phyloP scores from a whole-genome alignment of 352 stramenopile species.

The Thraustochytrium striatum region DNA sequence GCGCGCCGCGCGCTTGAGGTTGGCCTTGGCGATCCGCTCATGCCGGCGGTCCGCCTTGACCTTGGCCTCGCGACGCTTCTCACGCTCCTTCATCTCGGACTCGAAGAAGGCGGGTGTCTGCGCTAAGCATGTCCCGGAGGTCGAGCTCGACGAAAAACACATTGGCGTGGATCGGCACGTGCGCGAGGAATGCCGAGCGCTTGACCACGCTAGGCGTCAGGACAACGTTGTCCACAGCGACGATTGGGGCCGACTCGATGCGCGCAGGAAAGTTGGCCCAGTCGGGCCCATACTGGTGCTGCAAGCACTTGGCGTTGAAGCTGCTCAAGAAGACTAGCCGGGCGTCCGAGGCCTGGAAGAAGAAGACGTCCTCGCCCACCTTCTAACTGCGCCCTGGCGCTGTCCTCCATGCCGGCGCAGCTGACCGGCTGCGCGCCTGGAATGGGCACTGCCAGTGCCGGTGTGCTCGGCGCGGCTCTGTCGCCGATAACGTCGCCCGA shows the following conservation, averaged over 20 bases:
- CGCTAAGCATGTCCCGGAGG: background rate
- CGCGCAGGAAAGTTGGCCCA: background rate
- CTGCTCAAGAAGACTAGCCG: conserved; percentile 5
- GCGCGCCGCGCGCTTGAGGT: background rate
- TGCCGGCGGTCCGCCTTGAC: conserved; percentile 37
- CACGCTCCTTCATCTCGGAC: background rate
- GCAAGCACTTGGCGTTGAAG: background rate
- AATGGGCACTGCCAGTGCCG: background rate
- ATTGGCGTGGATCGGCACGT: conserved; percentile 39
- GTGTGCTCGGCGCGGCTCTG: background rate
- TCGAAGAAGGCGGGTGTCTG: conserved; percentile 23
- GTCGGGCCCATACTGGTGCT: conserved; percentile 24
- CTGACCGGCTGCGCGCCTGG: background rate
- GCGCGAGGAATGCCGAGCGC: conserved; percentile 16
- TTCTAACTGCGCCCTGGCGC: background rate
- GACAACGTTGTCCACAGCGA: conserved; percentile 30
- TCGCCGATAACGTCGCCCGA: background rate
- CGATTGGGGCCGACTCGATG: background rate
- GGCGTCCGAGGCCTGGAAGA: conserved; percentile 20
- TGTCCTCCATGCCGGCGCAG: background rate
- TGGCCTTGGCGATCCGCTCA: background rate
- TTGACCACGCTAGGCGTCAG: conserved; percentile 12
- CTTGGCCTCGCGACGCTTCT: background rate
- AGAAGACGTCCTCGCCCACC: conserved; percentile 14
- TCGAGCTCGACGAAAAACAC: conserved; percentile 24